Percentiles rank a stretch among this genome's conserved stretches.
Evolutionary conservation across 768 basidiomycete genomes (phyloP).

Genomic region (Auricularia heimuer): DNA sequence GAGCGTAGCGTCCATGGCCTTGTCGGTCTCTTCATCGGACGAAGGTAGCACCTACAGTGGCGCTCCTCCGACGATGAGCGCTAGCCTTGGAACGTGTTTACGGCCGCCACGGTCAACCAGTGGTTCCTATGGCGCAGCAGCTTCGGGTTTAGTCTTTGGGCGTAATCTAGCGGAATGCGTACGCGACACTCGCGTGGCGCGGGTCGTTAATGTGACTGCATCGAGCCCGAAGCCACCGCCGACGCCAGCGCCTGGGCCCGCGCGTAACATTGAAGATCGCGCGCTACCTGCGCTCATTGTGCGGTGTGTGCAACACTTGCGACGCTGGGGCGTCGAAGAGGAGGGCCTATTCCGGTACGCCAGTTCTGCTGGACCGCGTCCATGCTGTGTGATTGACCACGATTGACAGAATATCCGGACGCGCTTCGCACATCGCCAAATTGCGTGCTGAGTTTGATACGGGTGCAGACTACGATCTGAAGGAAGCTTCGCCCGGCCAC

Average conservation of each 20-base stretch:
- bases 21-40: not conserved
- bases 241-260: conserved; percentile 3
- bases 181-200: conserved; percentile 37
- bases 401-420: conserved; percentile 60
- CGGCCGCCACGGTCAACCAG: conserved; percentile 41
- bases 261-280: conserved; percentile 29
- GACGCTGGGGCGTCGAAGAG: conserved; percentile 77
- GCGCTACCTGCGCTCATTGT: conserved; percentile 67
- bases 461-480: conserved; percentile 81
- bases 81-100: conserved; percentile 44
- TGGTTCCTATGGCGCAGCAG: conserved; percentile 22
- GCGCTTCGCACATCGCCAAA: conserved; percentile 68
- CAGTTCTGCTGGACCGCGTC: not conserved
- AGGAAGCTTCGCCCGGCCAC: conserved; percentile 69
- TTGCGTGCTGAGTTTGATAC: conserved; percentile 75
- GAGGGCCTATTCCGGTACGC: conserved; percentile 78
- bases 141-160: conserved; percentile 55
- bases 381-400: conserved; percentile 4
- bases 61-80: conserved; percentile 22
- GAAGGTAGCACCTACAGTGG: conserved; percentile 26
- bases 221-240: conserved; percentile 5
- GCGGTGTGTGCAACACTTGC: conserved; percentile 72
- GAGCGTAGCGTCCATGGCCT: conserved; percentile 37
- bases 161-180: conserved; percentile 46
- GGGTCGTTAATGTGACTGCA: conserved; percentile 20